A percentile compares a stretch with the other conserved stretches of the same genome.
Evolutionary conservation across 2,329 filamentous ascomycete genomes (phyloP).

Genomic region (Daldinia sp.): DNA sequence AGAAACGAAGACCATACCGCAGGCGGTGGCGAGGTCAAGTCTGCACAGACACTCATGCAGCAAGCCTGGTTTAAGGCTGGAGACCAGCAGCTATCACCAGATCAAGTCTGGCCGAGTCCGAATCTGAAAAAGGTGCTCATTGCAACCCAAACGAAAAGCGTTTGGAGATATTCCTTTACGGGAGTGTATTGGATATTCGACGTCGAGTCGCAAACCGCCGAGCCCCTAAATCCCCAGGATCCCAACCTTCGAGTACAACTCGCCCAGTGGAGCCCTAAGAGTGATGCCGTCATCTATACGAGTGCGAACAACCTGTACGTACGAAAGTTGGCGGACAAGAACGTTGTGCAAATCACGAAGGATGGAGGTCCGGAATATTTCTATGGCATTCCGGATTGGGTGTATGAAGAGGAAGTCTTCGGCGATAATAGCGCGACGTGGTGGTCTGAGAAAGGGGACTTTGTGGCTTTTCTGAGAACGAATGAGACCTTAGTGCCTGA

Average conservation of each 20-base stretch:
- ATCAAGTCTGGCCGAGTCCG: slow-evolving; percentile 76
- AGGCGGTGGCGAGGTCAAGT: slow-evolving; percentile 50
- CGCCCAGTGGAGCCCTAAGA: slow-evolving; percentile 87
- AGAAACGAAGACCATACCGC: slow-evolving; percentile 54
- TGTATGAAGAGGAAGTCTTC: slow-evolving; percentile 89
- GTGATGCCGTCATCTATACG: slow-evolving; percentile 89
- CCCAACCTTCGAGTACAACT: slow-evolving; percentile 76
- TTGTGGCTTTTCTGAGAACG: slow-evolving; percentile 89
- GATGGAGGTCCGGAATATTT: slow-evolving; percentile 91
- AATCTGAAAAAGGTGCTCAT: slow-evolving; percentile 88
- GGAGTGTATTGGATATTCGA: slow-evolving; percentile 93
- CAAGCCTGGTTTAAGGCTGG: slow-evolving; percentile 67
- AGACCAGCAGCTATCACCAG: slow-evolving; percentile 63
- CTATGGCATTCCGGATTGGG: slow-evolving; percentile 97
- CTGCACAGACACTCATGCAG: slow-evolving; percentile 79
- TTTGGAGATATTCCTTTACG: slow-evolving; percentile 90
- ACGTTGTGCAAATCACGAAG: slow-evolving; percentile 76
- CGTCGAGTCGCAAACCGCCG: slow-evolving; percentile 77
- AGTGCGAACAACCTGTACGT: slow-evolving; percentile 90
- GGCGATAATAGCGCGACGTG: slow-evolving; percentile 83
- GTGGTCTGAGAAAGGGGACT: slow-evolving; percentile 93
- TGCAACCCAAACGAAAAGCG: slow-evolving; percentile 73
- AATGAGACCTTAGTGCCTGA: slow-evolving; percentile 93
- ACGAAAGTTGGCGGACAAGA: slow-evolving; percentile 66
- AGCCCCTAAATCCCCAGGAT: slow-evolving; percentile 78